A percentile compares a stretch with the other conserved stretches of the same genome.
Conservation (phyloP, 2,329 filamentous ascomycete species). For the Beauveria rudraprayagi region DNA sequence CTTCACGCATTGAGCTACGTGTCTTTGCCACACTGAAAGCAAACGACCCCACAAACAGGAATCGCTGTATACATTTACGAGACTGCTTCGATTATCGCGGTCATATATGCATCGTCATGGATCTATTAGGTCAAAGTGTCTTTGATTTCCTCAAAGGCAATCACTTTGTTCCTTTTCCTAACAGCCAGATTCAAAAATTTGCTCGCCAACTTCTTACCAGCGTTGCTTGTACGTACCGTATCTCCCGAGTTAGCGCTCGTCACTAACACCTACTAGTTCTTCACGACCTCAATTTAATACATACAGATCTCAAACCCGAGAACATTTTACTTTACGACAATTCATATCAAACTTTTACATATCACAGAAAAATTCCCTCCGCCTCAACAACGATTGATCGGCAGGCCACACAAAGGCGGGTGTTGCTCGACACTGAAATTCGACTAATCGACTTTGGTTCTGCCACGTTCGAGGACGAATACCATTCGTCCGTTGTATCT, state of each 20-base stretch:
- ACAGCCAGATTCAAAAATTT: conserved; percentile 96
- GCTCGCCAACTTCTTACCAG: conserved; percentile 95
- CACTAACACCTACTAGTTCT: conserved; percentile 52
- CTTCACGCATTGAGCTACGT: conserved; percentile 85
- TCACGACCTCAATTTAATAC: conserved; percentile 93
- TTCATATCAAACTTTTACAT: conserved; percentile 62
- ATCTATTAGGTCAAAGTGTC: conserved; percentile 82
- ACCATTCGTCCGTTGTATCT: conserved; percentile 63
- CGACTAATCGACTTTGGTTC: conserved; percentile 65
- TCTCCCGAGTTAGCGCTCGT: background rate
- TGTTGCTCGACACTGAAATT: conserved; percentile 62
- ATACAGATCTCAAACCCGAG: conserved; percentile 71
- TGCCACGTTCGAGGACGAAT: conserved; percentile 65
- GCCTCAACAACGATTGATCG: conserved; percentile 53
- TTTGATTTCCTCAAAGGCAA: conserved; percentile 98
- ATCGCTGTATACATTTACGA: conserved; percentile 91
- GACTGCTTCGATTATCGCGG: conserved; percentile 97
- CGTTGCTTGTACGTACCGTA: conserved; percentile 74
- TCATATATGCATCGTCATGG: conserved; percentile 83
- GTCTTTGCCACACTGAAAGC: conserved; percentile 86
- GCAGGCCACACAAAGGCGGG: conserved; percentile 54
- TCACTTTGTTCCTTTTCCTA: conserved; percentile 91
- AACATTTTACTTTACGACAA: conserved; percentile 62
- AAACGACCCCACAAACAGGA: conserved; percentile 86
- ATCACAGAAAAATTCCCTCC: conserved; percentile 62